phyloP scores from a whole-genome alignment of 2,329 filamentous ascomycete species.

The Colletotrichum brevisporum region DNA sequence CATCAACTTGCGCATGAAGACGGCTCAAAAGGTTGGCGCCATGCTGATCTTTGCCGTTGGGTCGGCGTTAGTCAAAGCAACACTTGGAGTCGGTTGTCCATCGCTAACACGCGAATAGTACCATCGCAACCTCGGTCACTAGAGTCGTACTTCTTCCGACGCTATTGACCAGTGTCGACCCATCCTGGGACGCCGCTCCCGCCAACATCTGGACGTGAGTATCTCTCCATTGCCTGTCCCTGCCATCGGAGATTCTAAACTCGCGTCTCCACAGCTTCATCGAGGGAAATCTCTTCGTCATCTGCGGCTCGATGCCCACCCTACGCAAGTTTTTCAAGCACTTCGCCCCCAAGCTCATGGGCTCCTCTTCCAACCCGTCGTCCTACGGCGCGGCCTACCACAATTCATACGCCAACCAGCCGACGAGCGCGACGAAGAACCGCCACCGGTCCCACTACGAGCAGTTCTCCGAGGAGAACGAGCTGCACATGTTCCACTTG shows the following conservation, averaged over 20 bases:
- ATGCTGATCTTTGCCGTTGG: conserved; percentile 61
- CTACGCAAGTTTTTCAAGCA: conserved; percentile 56
- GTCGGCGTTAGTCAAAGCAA: conserved; percentile 43
- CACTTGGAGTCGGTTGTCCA: too few relatives aligned
- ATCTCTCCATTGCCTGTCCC: accelerated
- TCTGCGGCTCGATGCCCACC: conserved; percentile 57
- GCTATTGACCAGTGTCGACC: conserved; percentile 25
- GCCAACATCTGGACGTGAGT: conserved; percentile 41
- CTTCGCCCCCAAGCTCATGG: conserved; percentile 49
- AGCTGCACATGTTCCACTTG: conserved; percentile 21
- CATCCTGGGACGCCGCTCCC: conserved; percentile 34
- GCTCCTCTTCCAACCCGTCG: conserved; percentile 13
- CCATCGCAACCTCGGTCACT: conserved; percentile 31
- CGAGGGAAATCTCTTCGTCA: conserved; percentile 57
- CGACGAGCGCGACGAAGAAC: background rate
- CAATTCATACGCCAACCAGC: background rate
- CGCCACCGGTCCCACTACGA: conserved; percentile 14
- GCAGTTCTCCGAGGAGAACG: conserved; percentile 29
- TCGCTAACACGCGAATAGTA: background rate
- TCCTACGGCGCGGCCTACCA: conserved; percentile 3
- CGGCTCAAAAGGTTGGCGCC: conserved; percentile 62
- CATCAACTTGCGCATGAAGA: conserved; percentile 58
- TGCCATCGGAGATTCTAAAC: background rate
- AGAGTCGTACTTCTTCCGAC: conserved; percentile 24
- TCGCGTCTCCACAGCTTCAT: conserved; percentile 44